phyloP scores from a whole-genome alignment of 805 yeast genomes.

The Kuraishia capsulata region DNA sequence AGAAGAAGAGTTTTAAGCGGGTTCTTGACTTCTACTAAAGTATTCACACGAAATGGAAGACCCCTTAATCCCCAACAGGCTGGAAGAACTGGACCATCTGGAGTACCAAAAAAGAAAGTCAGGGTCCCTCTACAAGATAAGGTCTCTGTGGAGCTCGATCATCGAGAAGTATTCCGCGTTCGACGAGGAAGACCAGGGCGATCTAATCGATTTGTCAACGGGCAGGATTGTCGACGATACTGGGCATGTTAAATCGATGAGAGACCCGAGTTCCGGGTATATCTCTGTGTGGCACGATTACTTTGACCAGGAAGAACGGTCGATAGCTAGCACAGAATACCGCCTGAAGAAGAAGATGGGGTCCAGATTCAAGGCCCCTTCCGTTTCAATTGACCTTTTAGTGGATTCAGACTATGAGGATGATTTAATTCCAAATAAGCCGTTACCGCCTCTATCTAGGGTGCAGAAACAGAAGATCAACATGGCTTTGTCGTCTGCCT shows the following conservation, averaged over 20 bases:
- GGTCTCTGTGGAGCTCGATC: conserved; percentile 37
- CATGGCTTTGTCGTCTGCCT: background rate
- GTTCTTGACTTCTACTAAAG: no score
- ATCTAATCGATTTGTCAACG: conserved; percentile 2
- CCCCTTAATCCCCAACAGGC: no score
- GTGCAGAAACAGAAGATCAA: background rate
- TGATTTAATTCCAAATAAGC: background rate
- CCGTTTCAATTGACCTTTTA: background rate
- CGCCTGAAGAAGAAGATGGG: background rate
- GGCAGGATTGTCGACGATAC: conserved; percentile 4
- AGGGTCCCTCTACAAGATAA: conserved; percentile 1
- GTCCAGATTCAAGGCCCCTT: background rate
- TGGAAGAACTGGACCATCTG: background rate
- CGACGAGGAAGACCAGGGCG: conserved; percentile 45
- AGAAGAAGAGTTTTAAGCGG: no score
- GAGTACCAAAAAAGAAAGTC: background rate
- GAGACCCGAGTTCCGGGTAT: background rate
- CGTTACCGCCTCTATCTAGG: background rate
- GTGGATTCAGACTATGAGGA: background rate
- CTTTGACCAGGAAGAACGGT: background rate
- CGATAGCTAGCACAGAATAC: background rate
- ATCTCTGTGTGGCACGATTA: conserved; percentile 1
- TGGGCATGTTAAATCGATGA: conserved; percentile 4
- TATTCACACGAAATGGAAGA: no score
- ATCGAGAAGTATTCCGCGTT: conserved; percentile 40